Percentiles rank a stretch among this genome's conserved stretches.
These are phyloP conservation scores for Skeletonema tropicum DNA, from an alignment of 108 stramenopile species.

Conservation along the genomic window DNA sequence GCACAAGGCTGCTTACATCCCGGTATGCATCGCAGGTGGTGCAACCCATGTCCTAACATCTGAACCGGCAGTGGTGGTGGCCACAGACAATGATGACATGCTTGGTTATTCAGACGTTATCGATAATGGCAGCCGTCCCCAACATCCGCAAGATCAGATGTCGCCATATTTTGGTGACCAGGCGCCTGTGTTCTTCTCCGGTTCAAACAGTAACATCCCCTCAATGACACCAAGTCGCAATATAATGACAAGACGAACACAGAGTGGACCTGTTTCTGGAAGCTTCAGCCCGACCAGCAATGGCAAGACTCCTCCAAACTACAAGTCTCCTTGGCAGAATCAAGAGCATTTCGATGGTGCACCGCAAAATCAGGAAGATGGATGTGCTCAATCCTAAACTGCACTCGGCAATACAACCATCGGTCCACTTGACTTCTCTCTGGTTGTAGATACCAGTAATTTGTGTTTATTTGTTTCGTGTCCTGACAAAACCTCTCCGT, in stretches of 20 bases:
- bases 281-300: background rate
- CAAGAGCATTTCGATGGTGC: background rate
- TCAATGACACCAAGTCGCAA: background rate
- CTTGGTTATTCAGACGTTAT: slow-evolving; percentile 39
- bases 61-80: slow-evolving; percentile 77
- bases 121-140: background rate
- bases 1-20: slow-evolving; percentile 90
- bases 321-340: background rate
- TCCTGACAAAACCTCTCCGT: background rate
- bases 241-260: background rate
- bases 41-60: slow-evolving; percentile 68
- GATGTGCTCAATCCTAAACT: background rate
- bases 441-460: background rate
- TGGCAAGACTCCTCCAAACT: background rate
- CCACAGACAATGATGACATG: slow-evolving; percentile 56
- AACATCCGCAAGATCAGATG: background rate
- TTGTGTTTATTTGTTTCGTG: background rate
- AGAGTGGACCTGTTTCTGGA: background rate
- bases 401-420: too few relatives aligned
- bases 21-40: slow-evolving; percentile 84
- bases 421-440: too few relatives aligned
- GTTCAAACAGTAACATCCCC: background rate
- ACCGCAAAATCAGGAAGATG: background rate
- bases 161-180: background rate
- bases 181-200: background rate